phyloP scores from a whole-genome alignment of 2,329 filamentous ascomycete species.

The Lecanicillium sp. region DNA sequence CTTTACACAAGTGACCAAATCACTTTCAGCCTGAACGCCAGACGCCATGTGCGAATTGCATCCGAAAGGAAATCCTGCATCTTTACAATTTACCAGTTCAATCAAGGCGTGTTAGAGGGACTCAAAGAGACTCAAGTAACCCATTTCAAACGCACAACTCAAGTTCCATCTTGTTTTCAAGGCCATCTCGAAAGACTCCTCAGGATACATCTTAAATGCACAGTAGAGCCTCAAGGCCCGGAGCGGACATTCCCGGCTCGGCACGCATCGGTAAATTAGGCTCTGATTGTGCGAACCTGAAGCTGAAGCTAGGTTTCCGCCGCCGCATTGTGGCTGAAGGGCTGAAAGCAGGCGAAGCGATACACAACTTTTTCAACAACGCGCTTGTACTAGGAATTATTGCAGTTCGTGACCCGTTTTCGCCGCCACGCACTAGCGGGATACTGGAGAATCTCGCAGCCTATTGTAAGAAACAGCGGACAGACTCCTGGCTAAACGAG shows the following conservation, averaged over 20 bases:
- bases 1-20: too few species aligned
- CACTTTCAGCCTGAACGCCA: too few species aligned
- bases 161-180: too few species aligned
- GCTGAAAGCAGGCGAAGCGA: slow-evolving; percentile 24
- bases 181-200: background rate
- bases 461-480: slow-evolving; percentile 30
- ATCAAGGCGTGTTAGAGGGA: too few species aligned
- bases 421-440: slow-evolving; percentile 15
- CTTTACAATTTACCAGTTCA: slow-evolving; percentile 5
- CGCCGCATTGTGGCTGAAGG: slow-evolving; percentile 22
- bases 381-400: slow-evolving; percentile 27
- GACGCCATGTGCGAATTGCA: slow-evolving; percentile 9
- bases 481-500: slow-evolving; percentile 31
- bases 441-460: slow-evolving; percentile 29
- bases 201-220: background rate
- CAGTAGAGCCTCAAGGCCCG: background rate
- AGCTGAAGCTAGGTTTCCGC: slow-evolving; percentile 24
- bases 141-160: too few species aligned
- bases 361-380: slow-evolving; percentile 33
- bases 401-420: slow-evolving; percentile 21
- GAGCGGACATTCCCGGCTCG: too few species aligned
- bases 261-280: slow-evolving; percentile 18
- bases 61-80: slow-evolving; percentile 4
- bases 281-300: slow-evolving; percentile 31
- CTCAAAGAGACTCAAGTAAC: too few species aligned